Percentiles rank a stretch among this genome's conserved stretches.
These are phyloP conservation scores for Cercospora zeae-maydis DNA, from an alignment of 2,329 filamentous ascomycete species.

Conservation along the genomic window DNA sequence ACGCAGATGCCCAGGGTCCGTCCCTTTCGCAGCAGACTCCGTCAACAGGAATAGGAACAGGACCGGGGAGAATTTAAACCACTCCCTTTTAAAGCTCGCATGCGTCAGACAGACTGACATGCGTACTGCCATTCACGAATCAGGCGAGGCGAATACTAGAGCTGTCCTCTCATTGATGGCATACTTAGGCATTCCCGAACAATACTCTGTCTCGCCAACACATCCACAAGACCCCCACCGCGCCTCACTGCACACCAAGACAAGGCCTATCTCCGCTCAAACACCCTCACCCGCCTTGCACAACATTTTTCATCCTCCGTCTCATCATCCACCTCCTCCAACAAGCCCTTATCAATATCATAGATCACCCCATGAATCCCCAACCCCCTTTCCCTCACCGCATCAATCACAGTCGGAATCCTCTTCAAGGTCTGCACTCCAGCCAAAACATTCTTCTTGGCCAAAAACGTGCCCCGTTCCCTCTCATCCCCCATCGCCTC, in stretches of 20 bases:
- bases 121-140: too few relatives aligned
- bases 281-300: conserved; percentile 24
- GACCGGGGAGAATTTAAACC: too few relatives aligned
- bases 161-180: background rate
- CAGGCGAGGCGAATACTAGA: too few relatives aligned
- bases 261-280: conserved; percentile 24
- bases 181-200: background rate
- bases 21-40: background rate
- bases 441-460: conserved; percentile 71
- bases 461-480: conserved; percentile 58
- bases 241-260: background rate
- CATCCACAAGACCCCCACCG: background rate
- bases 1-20: background rate
- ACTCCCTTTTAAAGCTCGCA: too few relatives aligned
- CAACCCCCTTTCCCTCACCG: conserved; percentile 65
- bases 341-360: conserved; percentile 57
- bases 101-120: too few relatives aligned
- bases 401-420: conserved; percentile 67
- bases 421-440: conserved; percentile 65
- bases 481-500: conserved; percentile 44
- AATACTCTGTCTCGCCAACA: background rate
- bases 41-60: background rate
- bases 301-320: conserved; percentile 32
- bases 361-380: conserved; percentile 76
- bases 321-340: conserved; percentile 49